Base-by-base conservation (phyloP, 1,284 basidiomycete genomes). In the Leccinum pachyderme region DNA sequence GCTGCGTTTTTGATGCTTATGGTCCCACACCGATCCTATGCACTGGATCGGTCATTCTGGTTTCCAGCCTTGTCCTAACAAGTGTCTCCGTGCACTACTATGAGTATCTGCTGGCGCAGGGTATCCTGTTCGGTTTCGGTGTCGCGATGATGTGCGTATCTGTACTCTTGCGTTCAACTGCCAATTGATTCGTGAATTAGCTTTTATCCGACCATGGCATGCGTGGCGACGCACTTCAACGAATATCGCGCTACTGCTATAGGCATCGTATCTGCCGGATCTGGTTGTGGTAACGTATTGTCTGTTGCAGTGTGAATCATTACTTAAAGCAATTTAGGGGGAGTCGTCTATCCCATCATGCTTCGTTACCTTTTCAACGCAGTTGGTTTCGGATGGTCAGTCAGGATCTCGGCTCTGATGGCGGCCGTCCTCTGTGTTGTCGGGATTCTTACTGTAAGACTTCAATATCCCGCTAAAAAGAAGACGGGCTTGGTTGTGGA, bases 271-370 rank as follows among this genome's bases (percentile, higher is more conserved):
- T 70, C 75, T 27, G 74, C 82, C 43, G 81, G 83, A 43, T 79
- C 83, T 50, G 77, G 82, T 54, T 60, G 79, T 54, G 82, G 82
- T 83, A 61, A 58, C 69, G 63, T 53, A 4, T 45, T 53, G 45
- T 53, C 51, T 52, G 49, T 52, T 60, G 35, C 32, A 2, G 15
- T 65, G 63, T 47, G 56, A 52, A 65, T 64, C 50, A 45, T 47
- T 57, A 56, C 59, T 64, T 13, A 57, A 55, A 28, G 41, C 44
- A 25, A 46, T 39, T 54, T 64, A 79, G 86, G 86, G 25, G 87
- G 87, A 7, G 81, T 88, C 4, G 71, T 87, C 8, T 88, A 81
- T 60, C 85, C 87, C 0, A 80, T 89, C 54, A 75, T 87, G 71
- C 75, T 88, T 27, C 81, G 81, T 57, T 73, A 72, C 25, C 77